phyloP scores from a whole-genome alignment of 176 grass and related monocot species.

The Carex scoparia region DNA sequence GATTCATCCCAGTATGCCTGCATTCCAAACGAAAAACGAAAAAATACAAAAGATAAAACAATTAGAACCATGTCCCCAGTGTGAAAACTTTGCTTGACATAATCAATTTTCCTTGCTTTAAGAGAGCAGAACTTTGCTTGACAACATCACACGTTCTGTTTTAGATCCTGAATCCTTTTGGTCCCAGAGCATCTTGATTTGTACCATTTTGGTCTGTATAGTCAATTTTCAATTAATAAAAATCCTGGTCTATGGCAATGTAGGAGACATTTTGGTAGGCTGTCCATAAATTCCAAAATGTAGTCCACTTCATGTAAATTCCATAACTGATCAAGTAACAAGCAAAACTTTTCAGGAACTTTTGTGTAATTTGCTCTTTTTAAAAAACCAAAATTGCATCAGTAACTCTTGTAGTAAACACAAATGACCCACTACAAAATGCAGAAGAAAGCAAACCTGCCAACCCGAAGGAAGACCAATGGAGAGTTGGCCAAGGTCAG shows the following conservation, averaged over 20 bases:
- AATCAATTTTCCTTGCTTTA: background rate
- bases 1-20: conserved; percentile 83
- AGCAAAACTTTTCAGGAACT: background rate
- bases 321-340: background rate
- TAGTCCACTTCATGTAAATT: background rate
- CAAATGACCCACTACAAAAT: background rate
- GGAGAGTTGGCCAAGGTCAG: conserved; percentile 60
- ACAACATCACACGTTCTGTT: background rate
- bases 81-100: background rate
- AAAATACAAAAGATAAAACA: conserved; percentile 5
- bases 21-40: background rate
- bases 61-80: background rate
- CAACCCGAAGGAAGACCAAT: conserved; percentile 82
- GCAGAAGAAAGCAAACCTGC: conserved; percentile 47
- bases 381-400: background rate
- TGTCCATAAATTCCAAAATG: background rate
- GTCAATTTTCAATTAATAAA: background rate
- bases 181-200: background rate
- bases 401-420: background rate
- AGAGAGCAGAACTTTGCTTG: background rate
- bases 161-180: background rate
- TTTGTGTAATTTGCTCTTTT: background rate
- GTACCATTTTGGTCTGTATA: background rate
- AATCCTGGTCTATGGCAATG: background rate
- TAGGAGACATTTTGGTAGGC: background rate